Evolutionary conservation across 2,329 filamentous ascomycete species (phyloP).

Genomic region (Westerdykella sp.): DNA sequence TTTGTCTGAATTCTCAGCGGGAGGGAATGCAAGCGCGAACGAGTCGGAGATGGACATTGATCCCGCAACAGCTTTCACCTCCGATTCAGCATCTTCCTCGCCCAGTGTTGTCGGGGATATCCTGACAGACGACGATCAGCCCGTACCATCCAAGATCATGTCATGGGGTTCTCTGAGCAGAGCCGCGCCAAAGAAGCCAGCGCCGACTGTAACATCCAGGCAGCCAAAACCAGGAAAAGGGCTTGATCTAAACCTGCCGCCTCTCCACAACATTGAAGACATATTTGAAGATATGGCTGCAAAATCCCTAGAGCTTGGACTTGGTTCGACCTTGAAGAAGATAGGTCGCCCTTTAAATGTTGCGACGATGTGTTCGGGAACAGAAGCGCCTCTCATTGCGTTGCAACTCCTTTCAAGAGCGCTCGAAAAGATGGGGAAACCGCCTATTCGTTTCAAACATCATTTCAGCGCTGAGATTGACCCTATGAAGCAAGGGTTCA

Average conservation of each 20-base stretch:
- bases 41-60: no score
- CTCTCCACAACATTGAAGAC: constrained; percentile 42
- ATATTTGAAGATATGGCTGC: constrained; percentile 47
- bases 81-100: no score
- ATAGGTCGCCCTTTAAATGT: constrained; percentile 45
- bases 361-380: constrained; percentile 72
- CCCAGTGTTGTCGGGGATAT: no score
- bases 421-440: constrained; percentile 10
- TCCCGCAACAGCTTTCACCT: no score
- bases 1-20: no score
- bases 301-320: constrained; percentile 29
- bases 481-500: constrained; percentile 43
- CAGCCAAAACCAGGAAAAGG: constrained; percentile 9
- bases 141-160: no score
- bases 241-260: constrained; percentile 38
- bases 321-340: constrained; percentile 32
- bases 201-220: not conserved
- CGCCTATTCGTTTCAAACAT: constrained; percentile 30
- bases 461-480: constrained; percentile 45
- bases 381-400: constrained; percentile 65
- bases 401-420: constrained; percentile 48
- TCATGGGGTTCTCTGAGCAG: not conserved
- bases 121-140: no score
- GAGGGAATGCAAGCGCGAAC: no score
- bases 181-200: not conserved